A percentile compares a stretch with the other conserved stretches of the same genome.
Conservation (phyloP, 345 rosid genomes). For the Mangifera indica region DNA sequence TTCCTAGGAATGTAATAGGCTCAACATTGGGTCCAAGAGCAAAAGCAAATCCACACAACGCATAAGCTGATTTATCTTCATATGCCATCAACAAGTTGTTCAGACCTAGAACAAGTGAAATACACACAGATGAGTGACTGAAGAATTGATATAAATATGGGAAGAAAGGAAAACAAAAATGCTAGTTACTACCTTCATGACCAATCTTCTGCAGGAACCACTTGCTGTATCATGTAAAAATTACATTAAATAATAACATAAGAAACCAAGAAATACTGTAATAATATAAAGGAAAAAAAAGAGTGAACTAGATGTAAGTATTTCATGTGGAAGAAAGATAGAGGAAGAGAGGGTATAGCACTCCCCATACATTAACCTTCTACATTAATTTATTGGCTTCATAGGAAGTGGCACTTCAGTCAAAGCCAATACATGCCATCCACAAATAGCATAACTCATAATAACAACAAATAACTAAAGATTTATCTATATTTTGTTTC, state of each 20-base stretch:
- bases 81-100: slow-evolving; percentile 83
- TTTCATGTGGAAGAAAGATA: background rate
- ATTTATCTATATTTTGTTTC: background rate
- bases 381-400: background rate
- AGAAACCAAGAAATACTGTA: background rate
- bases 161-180: slow-evolving; percentile 8
- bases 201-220: slow-evolving; percentile 95
- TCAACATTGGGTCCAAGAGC: slow-evolving; percentile 69
- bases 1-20: slow-evolving; percentile 73
- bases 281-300: background rate
- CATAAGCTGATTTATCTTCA: slow-evolving; percentile 92
- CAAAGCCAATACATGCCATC: background rate
- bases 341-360: background rate
- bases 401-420: background rate
- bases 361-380: background rate
- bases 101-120: slow-evolving; percentile 48
- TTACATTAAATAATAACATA: slow-evolving; percentile 23
- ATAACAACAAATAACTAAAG: background rate
- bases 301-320: background rate
- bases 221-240: slow-evolving; percentile 57
- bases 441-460: background rate
- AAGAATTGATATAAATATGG: slow-evolving; percentile 3
- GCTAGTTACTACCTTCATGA: slow-evolving; percentile 66
- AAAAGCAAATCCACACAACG: slow-evolving; percentile 85
- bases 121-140: slow-evolving; percentile 4